phyloP scores from a whole-genome alignment of 257 asterid species.

The Penstemon barbatus region DNA sequence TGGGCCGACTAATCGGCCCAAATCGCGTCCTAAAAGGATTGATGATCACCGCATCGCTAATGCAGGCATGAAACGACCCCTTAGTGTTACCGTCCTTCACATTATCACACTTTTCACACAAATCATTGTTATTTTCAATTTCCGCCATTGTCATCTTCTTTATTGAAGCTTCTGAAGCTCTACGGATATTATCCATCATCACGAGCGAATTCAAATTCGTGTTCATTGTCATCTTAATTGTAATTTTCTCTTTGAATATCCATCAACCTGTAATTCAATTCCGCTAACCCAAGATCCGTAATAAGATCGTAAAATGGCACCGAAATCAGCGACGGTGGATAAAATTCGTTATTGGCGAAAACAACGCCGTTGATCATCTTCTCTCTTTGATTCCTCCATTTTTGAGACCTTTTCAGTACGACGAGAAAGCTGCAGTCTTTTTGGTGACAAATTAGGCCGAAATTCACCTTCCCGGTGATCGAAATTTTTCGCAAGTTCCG shows the following conservation, averaged over 20 bases:
- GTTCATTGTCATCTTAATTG: constrained; percentile 25
- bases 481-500: constrained; percentile 59
- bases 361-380: constrained; percentile 37
- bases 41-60: constrained; percentile 48
- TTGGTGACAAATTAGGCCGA: constrained; percentile 49
- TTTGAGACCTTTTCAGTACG: too few species aligned
- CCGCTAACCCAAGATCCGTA: constrained; percentile 34
- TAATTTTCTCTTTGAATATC: constrained; percentile 42
- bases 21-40: constrained; percentile 32
- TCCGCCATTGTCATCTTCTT: constrained; percentile 29
- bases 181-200: constrained; percentile 33
- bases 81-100: constrained; percentile 22
- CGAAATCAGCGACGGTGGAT: constrained; percentile 31
- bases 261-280: constrained; percentile 40
- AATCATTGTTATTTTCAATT: constrained; percentile 15
- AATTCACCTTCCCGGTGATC: constrained; percentile 69
- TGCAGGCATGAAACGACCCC: constrained; percentile 65
- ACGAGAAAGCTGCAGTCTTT: constrained; percentile 31
- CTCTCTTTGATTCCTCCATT: background rate
- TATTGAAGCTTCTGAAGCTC: constrained; percentile 5
- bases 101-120: constrained; percentile 50
- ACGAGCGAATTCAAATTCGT: constrained; percentile 22
- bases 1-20: constrained; percentile 60
- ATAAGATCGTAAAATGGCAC: constrained; percentile 43
- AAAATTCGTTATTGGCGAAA: constrained; percentile 35